Percentiles rank a stretch among this genome's conserved stretches.
phyloP scores from a whole-genome alignment of 2,329 filamentous ascomycete genomes.

The Cercospora brassicicola region DNA sequence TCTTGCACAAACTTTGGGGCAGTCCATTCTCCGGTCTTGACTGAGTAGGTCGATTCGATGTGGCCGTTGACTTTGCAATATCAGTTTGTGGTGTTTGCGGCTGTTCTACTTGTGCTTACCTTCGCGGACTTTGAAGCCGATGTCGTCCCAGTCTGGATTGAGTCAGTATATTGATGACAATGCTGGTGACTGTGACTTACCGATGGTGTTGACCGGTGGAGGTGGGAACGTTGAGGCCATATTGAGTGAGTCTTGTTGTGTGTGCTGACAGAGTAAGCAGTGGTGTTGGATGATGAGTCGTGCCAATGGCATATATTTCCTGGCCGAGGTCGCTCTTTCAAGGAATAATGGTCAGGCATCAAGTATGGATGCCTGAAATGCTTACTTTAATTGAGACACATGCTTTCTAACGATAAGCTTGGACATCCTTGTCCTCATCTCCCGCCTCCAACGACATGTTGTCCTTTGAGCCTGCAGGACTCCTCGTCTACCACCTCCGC shows the following conservation, averaged over 20 bases:
- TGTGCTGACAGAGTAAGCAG: neutral
- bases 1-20: slow-evolving; percentile 75
- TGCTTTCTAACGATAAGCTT: neutral
- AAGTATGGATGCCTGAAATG: neutral
- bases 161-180: slow-evolving; percentile 14
- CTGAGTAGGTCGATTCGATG: slow-evolving; percentile 81
- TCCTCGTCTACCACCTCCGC: neutral
- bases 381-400: neutral
- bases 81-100: neutral
- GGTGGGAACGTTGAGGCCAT: slow-evolving; percentile 64
- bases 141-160: slow-evolving; percentile 77
- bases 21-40: slow-evolving; percentile 73
- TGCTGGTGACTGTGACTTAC: slow-evolving; percentile 38
- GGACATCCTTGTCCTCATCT: neutral
- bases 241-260: neutral
- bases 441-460: neutral
- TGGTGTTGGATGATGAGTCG: neutral
- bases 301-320: slow-evolving; percentile 11
- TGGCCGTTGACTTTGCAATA: slow-evolving; percentile 72
- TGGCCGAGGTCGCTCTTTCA: slow-evolving; percentile 8
- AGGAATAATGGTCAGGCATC: neutral
- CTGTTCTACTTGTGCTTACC: slow-evolving; percentile 52
- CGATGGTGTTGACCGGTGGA: slow-evolving; percentile 73
- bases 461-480: neutral
- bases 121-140: slow-evolving; percentile 91